Evolutionary conservation across 441 rosid genomes (phyloP).

Genomic region (Eutrema salsugineum): DNA sequence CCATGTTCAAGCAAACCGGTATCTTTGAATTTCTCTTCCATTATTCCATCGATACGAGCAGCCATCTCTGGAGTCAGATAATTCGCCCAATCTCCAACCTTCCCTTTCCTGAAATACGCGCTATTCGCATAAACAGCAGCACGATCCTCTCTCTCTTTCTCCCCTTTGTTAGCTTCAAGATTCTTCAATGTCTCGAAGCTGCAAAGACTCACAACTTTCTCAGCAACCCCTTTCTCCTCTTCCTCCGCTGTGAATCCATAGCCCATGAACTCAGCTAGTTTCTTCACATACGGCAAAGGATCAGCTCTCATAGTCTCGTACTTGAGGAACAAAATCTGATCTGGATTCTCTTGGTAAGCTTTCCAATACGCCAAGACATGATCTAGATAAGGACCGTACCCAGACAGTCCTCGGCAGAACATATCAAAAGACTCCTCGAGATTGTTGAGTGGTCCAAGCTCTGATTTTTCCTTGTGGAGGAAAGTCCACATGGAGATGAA

Average conservation of each 20-base stretch:
- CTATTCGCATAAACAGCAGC: conserved; percentile 25
- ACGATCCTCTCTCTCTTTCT: conserved; percentile 23
- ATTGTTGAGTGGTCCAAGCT: neutral
- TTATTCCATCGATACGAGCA: conserved; percentile 16
- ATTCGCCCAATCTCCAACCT: conserved; percentile 34
- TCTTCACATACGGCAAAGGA: conserved; percentile 15
- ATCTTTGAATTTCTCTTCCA: conserved; percentile 21
- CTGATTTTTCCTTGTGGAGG: neutral
- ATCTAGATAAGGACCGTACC: conserved; percentile 32
- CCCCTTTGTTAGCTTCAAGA: conserved; percentile 24
- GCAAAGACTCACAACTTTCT: conserved; percentile 26
- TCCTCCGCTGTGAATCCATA: conserved; percentile 27
- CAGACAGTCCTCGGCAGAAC: conserved; percentile 28
- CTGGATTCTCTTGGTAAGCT: conserved; percentile 25
- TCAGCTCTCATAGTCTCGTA: conserved; percentile 28
- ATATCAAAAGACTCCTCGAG: conserved; percentile 35
- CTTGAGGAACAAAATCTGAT: conserved; percentile 24
- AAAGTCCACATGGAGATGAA: conserved; percentile 39
- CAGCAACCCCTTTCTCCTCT: conserved; percentile 21
- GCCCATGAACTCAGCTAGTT: conserved; percentile 35
- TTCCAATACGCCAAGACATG: conserved; percentile 31
- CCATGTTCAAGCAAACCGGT: conserved; percentile 16
- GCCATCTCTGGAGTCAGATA: conserved; percentile 24
- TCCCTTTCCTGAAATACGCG: conserved; percentile 25
- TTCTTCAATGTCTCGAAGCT: conserved; percentile 34